Evolutionary conservation across 2,329 filamentous ascomycete species (phyloP), one percentile per base, ranked within the genome.

Genomic region (Sphaceloma murrayae): DNA sequence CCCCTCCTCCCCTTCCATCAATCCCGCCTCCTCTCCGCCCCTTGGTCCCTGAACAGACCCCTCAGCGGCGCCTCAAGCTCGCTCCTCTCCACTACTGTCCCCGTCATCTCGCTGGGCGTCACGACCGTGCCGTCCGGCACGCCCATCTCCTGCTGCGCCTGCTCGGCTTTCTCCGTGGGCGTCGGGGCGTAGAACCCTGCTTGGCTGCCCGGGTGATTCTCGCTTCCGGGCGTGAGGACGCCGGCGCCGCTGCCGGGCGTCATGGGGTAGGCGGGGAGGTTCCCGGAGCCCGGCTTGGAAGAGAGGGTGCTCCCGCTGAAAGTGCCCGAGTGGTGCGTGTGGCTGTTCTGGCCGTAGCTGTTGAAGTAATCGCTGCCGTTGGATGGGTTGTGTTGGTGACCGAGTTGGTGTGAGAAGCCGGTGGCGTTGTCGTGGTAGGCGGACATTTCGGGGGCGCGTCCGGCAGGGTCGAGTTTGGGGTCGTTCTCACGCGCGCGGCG

Each of bases 161-260:
- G 16, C 27, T 3, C 17, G 24, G n/a, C 18, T 19, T 45, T 45
- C 26, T 29, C 33, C 11, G 42, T 45, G 14, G 43, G 24, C 10
- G 32, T 38, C 6, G 43, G 43, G 8, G 43, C 43, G 26, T 46
- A 46, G 33, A 30, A 46, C n/a, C 43, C 32, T 17, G 43, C 31
- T 30, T 22, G 19, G 19, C 13, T 22, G 8, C 36, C 24, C 11
- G 14, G 34, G 4, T 17, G 34, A 14, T 13, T 26, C 2, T 40
- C 36, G 13, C 19, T 26, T 8, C 36, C 36, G 7, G 36, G 36
- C 4, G 36, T 40, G 22, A 40, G 19, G 22, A 40, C 36, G 24
- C 24, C 24, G 7, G 7, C 7, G 7, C 30, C 26, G n/a, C 36
- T 40, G 13, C 26, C 19, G 6, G 36, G 36, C 21, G 36, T 40